Conservation (phyloP, 495 filamentous ascomycete species). For the Pyronema omphalodes region DNA sequence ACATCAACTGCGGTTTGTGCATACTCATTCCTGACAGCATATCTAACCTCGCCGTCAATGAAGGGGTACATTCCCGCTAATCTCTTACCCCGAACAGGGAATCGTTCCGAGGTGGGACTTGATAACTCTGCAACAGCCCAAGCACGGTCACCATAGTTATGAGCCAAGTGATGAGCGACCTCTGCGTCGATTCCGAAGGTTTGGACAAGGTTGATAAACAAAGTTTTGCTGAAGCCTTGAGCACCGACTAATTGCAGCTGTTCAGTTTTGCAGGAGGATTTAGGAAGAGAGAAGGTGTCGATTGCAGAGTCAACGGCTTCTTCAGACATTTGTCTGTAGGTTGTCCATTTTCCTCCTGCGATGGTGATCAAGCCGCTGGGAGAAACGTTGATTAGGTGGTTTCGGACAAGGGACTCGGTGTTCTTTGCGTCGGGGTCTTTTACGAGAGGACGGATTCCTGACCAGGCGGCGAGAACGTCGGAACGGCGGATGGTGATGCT, state of each 20-base stretch:
- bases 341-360: conserved; percentile 98
- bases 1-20: conserved; percentile 89
- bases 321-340: conserved; percentile 97
- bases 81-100: conserved; percentile 72
- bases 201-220: conserved; percentile 97
- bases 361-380: conserved; percentile 75
- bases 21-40: conserved; percentile 78
- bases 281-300: conserved; percentile 50
- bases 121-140: conserved; percentile 87
- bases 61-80: conserved; percentile 77
- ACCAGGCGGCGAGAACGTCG: conserved; percentile 92
- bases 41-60: conserved; percentile 89
- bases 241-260: conserved; percentile 77
- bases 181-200: conserved; percentile 92
- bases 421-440: conserved; percentile 87
- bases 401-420: conserved; percentile 87
- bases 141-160: conserved; percentile 84
- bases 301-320: conserved; percentile 88
- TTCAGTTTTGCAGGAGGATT: conserved; percentile 72
- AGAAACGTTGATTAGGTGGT: conserved; percentile 80
- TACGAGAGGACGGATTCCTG: conserved; percentile 82
- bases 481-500: conserved; percentile 87
- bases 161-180: conserved; percentile 75
- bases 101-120: conserved; percentile 61
- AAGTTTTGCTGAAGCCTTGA: conserved; percentile 82